Percentiles rank a stretch among this genome's conserved stretches.
Evolutionary conservation across 2,329 filamentous ascomycete genomes (phyloP).

Genomic region (Pyricularia sp.): DNA sequence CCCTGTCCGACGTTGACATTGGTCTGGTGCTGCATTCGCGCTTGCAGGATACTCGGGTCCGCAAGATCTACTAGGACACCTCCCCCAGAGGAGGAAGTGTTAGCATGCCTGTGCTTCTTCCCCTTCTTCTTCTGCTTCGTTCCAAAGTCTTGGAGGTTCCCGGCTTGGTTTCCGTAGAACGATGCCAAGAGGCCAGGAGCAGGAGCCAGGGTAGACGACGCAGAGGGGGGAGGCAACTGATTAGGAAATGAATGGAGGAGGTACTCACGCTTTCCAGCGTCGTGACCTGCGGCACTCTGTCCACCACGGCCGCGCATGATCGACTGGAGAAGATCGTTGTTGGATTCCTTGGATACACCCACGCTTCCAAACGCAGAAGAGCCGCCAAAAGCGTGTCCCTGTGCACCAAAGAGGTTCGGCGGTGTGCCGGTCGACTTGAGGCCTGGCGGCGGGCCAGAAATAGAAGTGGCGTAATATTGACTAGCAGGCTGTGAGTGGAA

Average conservation of each 20-base stretch:
- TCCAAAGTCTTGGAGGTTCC: constrained; percentile 82
- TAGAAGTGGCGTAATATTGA: constrained; percentile 74
- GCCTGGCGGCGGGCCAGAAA: constrained; percentile 88
- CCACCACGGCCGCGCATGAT: constrained; percentile 58
- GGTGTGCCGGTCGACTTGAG: constrained; percentile 93
- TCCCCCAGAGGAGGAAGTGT: constrained; percentile 99
- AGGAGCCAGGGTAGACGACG: constrained; percentile 77
- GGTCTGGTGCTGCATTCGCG: constrained; percentile 83
- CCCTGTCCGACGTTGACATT: constrained; percentile 80
- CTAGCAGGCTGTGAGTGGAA: constrained; percentile 51
- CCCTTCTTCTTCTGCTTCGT: constrained; percentile 99
- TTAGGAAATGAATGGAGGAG: constrained; percentile 79
- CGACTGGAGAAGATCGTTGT: constrained; percentile 68
- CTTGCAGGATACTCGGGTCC: constrained; percentile 99
- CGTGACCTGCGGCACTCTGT: constrained; percentile 63
- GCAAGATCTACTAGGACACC: constrained; percentile 99
- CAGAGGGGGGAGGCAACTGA: constrained; percentile 66
- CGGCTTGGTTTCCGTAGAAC: constrained; percentile 81
- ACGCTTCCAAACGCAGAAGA: constrained; percentile 46
- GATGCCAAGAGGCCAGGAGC: constrained; percentile 83
- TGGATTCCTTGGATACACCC: constrained; percentile 57
- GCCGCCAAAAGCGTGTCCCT: constrained; percentile 75
- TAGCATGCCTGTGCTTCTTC: constrained; percentile 99
- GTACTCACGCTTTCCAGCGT: constrained; percentile 97
- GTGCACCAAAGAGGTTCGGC: constrained; percentile 79